These are phyloP conservation scores for Klebsormidium nitens DNA, from an alignment of 139 green algal species.

Conservation along the genomic window DNA sequence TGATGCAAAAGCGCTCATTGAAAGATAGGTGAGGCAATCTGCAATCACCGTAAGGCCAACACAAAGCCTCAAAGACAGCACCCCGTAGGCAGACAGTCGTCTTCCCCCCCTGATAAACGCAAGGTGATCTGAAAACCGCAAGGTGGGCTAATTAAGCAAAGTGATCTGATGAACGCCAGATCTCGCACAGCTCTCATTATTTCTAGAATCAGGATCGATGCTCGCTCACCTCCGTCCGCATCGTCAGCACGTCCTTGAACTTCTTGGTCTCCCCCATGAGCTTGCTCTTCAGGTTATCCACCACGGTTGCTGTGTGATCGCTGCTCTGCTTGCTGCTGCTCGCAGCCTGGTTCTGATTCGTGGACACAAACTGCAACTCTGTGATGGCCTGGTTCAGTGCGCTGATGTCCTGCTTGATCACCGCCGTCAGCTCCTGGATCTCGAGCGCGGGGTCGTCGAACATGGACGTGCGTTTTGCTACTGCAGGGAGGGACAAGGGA, in stretches of 20 bases:
- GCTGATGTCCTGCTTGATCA: slow-evolving; percentile 83
- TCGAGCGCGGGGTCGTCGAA: slow-evolving; percentile 94
- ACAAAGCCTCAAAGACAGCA: no score
- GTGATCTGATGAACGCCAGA: no score
- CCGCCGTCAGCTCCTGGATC: slow-evolving; percentile 83
- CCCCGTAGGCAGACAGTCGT: no score
- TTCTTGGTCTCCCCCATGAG: slow-evolving; percentile 80
- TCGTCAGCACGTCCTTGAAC: slow-evolving; percentile 93
- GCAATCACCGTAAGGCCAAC: no score
- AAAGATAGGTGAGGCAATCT: no score
- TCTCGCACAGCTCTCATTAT: no score
- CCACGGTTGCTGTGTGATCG: slow-evolving; percentile 77
- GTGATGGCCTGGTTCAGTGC: slow-evolving; percentile 72
- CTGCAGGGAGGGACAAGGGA: no score
- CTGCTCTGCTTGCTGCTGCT: slow-evolving; percentile 68
- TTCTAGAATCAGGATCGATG: no score
- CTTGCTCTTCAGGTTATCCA: slow-evolving; percentile 73
- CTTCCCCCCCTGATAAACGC: no score
- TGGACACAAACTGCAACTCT: slow-evolving; percentile 60
- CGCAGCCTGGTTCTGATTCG: background rate
- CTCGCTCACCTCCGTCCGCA: slow-evolving; percentile 72
- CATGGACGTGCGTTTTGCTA: slow-evolving; percentile 91
- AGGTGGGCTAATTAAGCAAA: no score
- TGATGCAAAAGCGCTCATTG: no score
- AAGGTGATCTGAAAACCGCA: no score